Evolutionary conservation across 2,329 filamentous ascomycete species (phyloP).

Genomic region (Sordariomycetes sp.): DNA sequence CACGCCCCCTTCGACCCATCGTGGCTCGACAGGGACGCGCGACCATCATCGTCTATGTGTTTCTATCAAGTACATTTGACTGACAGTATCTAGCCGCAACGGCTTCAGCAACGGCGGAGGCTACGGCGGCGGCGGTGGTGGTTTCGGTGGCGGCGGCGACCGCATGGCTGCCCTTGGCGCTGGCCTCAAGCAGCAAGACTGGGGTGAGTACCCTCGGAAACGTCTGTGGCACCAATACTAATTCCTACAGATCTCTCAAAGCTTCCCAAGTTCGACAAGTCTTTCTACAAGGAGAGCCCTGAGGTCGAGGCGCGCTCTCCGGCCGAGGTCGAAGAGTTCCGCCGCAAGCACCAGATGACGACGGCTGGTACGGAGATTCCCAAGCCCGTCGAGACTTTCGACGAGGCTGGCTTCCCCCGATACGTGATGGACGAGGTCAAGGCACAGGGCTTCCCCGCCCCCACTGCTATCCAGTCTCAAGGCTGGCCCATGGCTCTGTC

Average conservation of each 20-base stretch:
- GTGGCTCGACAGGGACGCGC: slow-evolving; percentile 1
- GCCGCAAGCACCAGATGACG: slow-evolving; percentile 75
- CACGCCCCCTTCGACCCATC: no score
- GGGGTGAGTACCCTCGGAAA: slow-evolving; percentile 53
- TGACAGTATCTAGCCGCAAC: slow-evolving; percentile 37
- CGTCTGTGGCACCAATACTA: slow-evolving; percentile 7
- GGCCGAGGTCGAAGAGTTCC: slow-evolving; percentile 81
- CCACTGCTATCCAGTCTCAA: slow-evolving; percentile 95
- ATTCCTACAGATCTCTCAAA: slow-evolving; percentile 54
- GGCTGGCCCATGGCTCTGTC: slow-evolving; percentile 99
- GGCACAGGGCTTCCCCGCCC: slow-evolving; percentile 87
- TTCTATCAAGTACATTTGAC: slow-evolving; percentile 9
- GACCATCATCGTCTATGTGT: neutral
- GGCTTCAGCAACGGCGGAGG: slow-evolving; percentile 33
- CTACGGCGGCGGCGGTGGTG: slow-evolving; percentile 27
- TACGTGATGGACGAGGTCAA: slow-evolving; percentile 99
- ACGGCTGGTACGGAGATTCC: slow-evolving; percentile 74
- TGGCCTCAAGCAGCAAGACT: slow-evolving; percentile 78
- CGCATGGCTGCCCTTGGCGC: slow-evolving; percentile 89
- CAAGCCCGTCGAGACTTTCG: slow-evolving; percentile 92
- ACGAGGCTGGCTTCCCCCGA: slow-evolving; percentile 91
- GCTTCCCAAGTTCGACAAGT: slow-evolving; percentile 96
- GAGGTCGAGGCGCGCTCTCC: slow-evolving; percentile 65
- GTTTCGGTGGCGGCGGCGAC: slow-evolving; percentile 68
- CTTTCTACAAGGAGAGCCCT: slow-evolving; percentile 94